Evolutionary conservation across 2,329 filamentous ascomycete genomes (phyloP), one percentile per base, ranked within the genome.

Genomic region (Penicillium sp.): DNA sequence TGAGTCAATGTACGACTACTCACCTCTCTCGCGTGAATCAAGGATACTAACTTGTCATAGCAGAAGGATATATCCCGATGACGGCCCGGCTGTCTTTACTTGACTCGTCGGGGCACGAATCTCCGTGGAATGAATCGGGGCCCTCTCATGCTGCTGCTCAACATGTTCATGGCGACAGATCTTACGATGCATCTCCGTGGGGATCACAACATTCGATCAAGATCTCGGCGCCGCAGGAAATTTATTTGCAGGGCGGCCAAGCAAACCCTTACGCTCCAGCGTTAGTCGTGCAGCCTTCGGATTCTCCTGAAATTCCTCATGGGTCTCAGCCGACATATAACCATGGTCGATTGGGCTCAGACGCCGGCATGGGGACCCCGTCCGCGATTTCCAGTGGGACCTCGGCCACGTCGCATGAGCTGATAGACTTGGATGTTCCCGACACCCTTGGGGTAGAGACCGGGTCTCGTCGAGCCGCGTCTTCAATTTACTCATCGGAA

Each of bases 61-160:
- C 62, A 16, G 68, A 69, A 31, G 70, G 70, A n/a, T 69, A 69
- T 46, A 72, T 73, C 38, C 69, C 70, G 1, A 72, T 73, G 70
- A 71, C 70, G 33, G 70, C 69, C 5, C 66, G 69, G 4, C 51
- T 73, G 45, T 73, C 70, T 18, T 59, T 73, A 27, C 55, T 71
- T n/a, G 69, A 72, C 30, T 50, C 62, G 20, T 52, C 60, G 3
- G 61, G 57, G 10, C 43, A 62, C 11, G 60, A 66, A 35, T 61
- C 62, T 7, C 63, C 66, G 4, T 70, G 68, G 69, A 52, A 52
- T 11, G 50, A 61, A 10, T 44, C n/a, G 30, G 28, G 54, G 46
- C 44, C 48, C 18, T 40, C 50, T 13, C 30, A 53, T 13, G 10
- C 36, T 27, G 48, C 56, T 41, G 51, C 47, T 1, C 36, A 50